Conservation (phyloP, 177 flowering plant species). For the Vitis hybrid region DNA sequence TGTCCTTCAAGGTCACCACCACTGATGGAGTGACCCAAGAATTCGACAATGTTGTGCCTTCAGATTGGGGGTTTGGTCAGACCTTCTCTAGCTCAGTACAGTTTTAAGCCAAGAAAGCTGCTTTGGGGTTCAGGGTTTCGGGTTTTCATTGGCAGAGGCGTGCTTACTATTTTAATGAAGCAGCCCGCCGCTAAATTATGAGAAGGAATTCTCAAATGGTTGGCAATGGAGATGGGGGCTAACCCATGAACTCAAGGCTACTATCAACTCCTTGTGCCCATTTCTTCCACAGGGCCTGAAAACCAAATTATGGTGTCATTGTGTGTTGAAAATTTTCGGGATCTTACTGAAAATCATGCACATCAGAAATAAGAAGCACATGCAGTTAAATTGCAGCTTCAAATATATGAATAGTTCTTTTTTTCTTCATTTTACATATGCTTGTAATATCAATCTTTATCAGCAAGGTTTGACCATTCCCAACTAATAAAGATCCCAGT, state of each 20-base stretch:
- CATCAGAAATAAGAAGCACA: slow-evolving; percentile 11
- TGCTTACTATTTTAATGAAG: slow-evolving; percentile 48
- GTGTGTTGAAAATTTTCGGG: neutral
- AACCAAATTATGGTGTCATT: no score
- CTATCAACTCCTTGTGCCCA: neutral
- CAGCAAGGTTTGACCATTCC: no score
- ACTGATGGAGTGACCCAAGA: slow-evolving; percentile 57
- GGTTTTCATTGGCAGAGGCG: slow-evolving; percentile 59
- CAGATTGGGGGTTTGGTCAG: slow-evolving; percentile 72
- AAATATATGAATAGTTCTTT: slow-evolving; percentile 12
- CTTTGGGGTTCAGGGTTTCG: slow-evolving; percentile 13
- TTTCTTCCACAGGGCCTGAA: no score
- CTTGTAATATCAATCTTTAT: no score
- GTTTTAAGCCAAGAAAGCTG: slow-evolving; percentile 25
- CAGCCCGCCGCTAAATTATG: slow-evolving; percentile 57
- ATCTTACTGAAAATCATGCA: slow-evolving; percentile 14
- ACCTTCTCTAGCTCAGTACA: slow-evolving; percentile 55
- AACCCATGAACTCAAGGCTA: slow-evolving; percentile 20
- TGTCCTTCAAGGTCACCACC: slow-evolving; percentile 77
- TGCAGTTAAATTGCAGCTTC: slow-evolving; percentile 7
- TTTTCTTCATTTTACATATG: neutral
- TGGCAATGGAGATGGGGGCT: slow-evolving; percentile 4
- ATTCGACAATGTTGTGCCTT: slow-evolving; percentile 53
- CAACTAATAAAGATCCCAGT: no score
- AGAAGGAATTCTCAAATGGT: neutral